A percentile compares a stretch with the other conserved stretches of the same genome.
Evolutionary conservation across 2,329 filamentous ascomycete genomes (phyloP).

Genomic region (Ophiocordyceps polyrhachis-furcata): DNA sequence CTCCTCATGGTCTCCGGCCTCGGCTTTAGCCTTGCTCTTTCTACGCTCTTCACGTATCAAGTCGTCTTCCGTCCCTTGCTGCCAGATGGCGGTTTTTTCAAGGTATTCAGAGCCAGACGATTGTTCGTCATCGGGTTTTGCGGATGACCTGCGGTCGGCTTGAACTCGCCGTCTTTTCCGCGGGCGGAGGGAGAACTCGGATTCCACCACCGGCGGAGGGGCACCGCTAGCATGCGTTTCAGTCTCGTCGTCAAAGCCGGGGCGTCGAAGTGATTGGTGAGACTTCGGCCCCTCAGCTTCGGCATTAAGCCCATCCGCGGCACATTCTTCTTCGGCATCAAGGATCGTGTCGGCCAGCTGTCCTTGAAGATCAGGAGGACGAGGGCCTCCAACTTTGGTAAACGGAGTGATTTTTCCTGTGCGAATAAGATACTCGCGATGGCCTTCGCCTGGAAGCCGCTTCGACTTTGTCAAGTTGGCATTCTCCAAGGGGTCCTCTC

Average conservation of each 20-base stretch:
- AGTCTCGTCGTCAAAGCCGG: conserved; percentile 40
- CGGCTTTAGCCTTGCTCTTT: conserved; percentile 23
- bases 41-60: conserved; percentile 18
- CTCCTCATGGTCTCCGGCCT: conserved; percentile 16
- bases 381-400: conserved; percentile 52
- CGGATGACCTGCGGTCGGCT: conserved; percentile 19
- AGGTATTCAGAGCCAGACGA: conserved; percentile 14
- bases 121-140: conserved; percentile 24
- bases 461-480: conserved; percentile 28
- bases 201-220: conserved; percentile 16
- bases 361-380: conserved; percentile 41
- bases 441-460: conserved; percentile 59
- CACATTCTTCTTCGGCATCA: conserved; percentile 59
- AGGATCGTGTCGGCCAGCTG: conserved; percentile 60
- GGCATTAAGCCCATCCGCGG: conserved; percentile 20
- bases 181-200: conserved; percentile 38
- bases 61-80: conserved; percentile 20
- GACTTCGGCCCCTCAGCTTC: conserved; percentile 34
- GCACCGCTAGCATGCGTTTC: conserved; percentile 1
- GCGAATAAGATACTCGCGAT: conserved; percentile 77
- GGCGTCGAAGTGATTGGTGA: conserved; percentile 54
- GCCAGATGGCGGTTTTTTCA: conserved; percentile 15
- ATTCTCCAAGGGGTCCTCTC: conserved; percentile 26
- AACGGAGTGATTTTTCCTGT: conserved; percentile 98
- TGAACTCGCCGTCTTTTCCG: conserved; percentile 33